phyloP scores from a whole-genome alignment of 108 stramenopile genomes.

The Discostella pseudostelligera region DNA sequence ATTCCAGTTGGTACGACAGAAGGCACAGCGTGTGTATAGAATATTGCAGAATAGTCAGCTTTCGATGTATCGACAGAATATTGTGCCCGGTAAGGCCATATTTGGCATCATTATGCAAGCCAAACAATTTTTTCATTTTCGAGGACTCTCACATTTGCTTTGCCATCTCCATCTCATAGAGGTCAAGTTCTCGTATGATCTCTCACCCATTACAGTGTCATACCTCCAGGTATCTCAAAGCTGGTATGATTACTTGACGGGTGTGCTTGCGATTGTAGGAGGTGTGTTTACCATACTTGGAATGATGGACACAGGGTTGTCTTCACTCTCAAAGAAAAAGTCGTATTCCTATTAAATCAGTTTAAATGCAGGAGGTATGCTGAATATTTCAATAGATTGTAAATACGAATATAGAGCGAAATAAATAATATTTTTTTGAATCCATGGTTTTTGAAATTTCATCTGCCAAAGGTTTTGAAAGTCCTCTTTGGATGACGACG shows the following conservation, averaged over 20 bases:
- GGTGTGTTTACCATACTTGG: slow-evolving; percentile 95
- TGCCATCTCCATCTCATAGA: slow-evolving; percentile 25
- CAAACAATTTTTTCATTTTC: slow-evolving; percentile 5
- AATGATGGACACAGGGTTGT: slow-evolving; percentile 69
- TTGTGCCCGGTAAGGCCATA: slow-evolving; percentile 53
- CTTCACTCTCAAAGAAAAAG: slow-evolving; percentile 16
- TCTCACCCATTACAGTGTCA: slow-evolving; percentile 82
- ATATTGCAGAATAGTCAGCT: slow-evolving; percentile 71
- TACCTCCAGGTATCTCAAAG: slow-evolving; percentile 47
- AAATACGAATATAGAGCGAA: no score
- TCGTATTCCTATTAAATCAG: slow-evolving; percentile 5
- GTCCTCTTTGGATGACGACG: neutral
- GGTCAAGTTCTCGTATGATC: slow-evolving; percentile 83
- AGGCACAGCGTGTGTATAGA: slow-evolving; percentile 49
- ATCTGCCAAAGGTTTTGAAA: no score
- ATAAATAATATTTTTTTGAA: no score
- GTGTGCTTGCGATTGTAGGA: slow-evolving; percentile 92
- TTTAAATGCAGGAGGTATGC: no score
- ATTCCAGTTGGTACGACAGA: slow-evolving; percentile 16
- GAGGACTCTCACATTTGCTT: slow-evolving; percentile 35
- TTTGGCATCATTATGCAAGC: neutral
- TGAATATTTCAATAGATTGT: no score
- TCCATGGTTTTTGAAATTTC: no score
- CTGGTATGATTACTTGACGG: slow-evolving; percentile 96
- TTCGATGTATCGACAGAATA: slow-evolving; percentile 61